These are phyloP conservation scores for Sphenostylis stenocarpa DNA, from an alignment of 306 rosid genomes.

Conservation along the genomic window DNA sequence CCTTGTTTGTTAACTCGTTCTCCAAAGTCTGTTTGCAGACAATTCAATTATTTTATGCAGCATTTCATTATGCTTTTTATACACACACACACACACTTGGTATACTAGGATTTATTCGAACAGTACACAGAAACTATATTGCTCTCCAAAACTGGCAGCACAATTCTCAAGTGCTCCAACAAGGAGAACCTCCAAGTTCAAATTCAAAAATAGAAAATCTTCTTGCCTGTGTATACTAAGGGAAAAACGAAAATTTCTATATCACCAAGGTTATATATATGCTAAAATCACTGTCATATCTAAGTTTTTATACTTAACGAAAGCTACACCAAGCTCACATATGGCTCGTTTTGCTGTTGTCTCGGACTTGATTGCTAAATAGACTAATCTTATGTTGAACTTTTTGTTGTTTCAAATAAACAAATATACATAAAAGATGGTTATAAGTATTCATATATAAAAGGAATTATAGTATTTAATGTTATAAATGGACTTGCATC, in stretches of 20 bases:
- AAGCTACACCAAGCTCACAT: not conserved
- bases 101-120: not conserved
- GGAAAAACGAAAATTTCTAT: not conserved
- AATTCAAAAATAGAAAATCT: not conserved
- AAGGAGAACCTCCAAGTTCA: not conserved
- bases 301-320: not conserved
- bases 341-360: not conserved
- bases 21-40: conserved; percentile 8
- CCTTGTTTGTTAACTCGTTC: not conserved
- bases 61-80: not conserved
- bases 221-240: not conserved
- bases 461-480: not conserved
- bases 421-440: not conserved
- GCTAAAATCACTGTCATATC: not conserved
- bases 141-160: not conserved
- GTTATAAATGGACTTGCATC: not conserved
- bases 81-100: not conserved
- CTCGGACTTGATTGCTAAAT: not conserved
- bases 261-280: not conserved
- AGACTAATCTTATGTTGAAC: not conserved
- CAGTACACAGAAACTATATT: not conserved
- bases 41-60: not conserved
- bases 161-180: not conserved
- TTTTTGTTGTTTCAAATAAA: not conserved
- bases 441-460: not conserved